Conservation (phyloP, 2,329 filamentous ascomycete genomes). For the Sclerotinia spermophila region DNA sequence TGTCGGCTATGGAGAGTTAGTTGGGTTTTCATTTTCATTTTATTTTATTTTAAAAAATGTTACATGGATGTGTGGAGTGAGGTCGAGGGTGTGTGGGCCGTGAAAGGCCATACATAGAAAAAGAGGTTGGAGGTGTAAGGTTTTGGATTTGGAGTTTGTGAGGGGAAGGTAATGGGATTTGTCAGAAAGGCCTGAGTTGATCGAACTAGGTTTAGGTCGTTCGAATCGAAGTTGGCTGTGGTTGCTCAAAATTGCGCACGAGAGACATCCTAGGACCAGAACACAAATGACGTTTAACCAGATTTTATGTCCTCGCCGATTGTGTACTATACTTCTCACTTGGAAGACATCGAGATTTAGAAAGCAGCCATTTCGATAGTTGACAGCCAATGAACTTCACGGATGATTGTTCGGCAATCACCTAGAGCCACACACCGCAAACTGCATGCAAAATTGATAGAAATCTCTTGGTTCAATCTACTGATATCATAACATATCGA, state of each 20-base stretch:
- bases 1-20: too few relatives aligned
- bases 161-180: not conserved
- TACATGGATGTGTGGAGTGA: not conserved
- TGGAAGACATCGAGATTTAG: not conserved
- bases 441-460: not conserved
- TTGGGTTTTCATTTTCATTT: too few relatives aligned
- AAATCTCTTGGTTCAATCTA: conserved; percentile 3
- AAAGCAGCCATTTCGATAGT: not conserved
- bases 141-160: not conserved
- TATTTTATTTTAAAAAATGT: not conserved
- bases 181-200: not conserved
- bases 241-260: not conserved
- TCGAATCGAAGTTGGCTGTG: not conserved
- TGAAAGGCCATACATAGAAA: not conserved
- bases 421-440: not conserved
- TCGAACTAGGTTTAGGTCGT: not conserved
- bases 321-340: not conserved
- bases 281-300: not conserved
- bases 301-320: not conserved
- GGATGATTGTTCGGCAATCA: not conserved
- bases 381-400: not conserved
- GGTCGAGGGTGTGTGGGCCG: not conserved
- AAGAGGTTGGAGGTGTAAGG: not conserved
- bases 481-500: conserved; percentile 9
- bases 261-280: not conserved